Evolutionary conservation across 2,329 filamentous ascomycete species (phyloP).

Genomic region (Pestalotiopsis sp.): DNA sequence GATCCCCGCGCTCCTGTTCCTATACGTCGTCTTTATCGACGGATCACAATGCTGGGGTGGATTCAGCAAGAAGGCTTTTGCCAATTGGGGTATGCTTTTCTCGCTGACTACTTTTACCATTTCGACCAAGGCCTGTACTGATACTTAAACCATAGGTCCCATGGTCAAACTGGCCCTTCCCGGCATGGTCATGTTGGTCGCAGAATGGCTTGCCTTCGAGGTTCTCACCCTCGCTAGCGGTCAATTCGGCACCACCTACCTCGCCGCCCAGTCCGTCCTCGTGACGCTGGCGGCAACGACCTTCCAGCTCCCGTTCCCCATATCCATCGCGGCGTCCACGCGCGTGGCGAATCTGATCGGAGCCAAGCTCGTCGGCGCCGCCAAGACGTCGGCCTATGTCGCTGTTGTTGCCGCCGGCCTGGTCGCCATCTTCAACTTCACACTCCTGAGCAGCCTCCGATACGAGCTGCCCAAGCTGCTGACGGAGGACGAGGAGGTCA

Average conservation of each 20-base stretch:
- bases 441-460: constrained; percentile 68
- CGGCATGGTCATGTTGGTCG: constrained; percentile 90
- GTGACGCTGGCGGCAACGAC: constrained; percentile 77
- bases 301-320: constrained; percentile 90
- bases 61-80: constrained; percentile 68
- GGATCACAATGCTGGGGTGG: constrained; percentile 82
- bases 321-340: constrained; percentile 86
- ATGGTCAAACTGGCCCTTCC: constrained; percentile 88
- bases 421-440: constrained; percentile 80
- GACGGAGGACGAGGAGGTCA: constrained; percentile 72
- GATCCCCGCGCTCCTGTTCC: constrained; percentile 71
- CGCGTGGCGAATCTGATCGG: constrained; percentile 92
- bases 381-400: constrained; percentile 79
- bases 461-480: constrained; percentile 78
- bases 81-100: constrained; percentile 65
- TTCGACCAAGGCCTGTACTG: constrained; percentile 12
- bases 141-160: constrained; percentile 44
- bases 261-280: constrained; percentile 88
- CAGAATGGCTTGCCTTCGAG: constrained; percentile 93
- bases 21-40: constrained; percentile 73
- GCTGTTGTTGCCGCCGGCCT: constrained; percentile 66
- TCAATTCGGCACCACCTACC: constrained; percentile 75
- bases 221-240: constrained; percentile 82
- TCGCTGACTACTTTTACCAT: neutral
- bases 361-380: constrained; percentile 78